phyloP scores from a whole-genome alignment of 768 basidiomycete species.

The Leccinum olivaceopallidum region DNA sequence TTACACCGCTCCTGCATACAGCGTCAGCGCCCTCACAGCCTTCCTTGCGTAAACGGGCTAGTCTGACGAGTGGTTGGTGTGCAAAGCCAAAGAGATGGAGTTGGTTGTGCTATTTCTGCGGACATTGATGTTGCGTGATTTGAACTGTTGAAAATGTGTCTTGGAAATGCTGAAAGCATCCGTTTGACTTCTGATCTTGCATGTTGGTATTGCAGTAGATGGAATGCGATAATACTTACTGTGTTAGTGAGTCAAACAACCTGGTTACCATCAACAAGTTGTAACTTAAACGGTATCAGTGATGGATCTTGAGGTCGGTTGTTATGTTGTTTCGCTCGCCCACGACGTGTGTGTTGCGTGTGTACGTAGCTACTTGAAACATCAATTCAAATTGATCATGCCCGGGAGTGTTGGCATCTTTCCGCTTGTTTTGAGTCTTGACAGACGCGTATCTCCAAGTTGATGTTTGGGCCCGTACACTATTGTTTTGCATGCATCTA shows the following conservation, averaged over 20 bases:
- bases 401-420: background rate
- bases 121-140: slow-evolving; percentile 19
- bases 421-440: background rate
- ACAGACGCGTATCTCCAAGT: background rate
- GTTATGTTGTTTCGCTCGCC: background rate
- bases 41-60: slow-evolving; percentile 5
- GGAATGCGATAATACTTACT: too few species aligned
- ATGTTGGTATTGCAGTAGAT: slow-evolving; percentile 40
- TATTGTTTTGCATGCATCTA: background rate
- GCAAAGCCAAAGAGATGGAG: background rate
- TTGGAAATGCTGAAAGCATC: slow-evolving; percentile 51
- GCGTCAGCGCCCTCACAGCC: slow-evolving; percentile 37
- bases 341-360: too few species aligned
- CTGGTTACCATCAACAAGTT: background rate
- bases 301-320: background rate
- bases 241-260: too few species aligned
- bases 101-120: background rate
- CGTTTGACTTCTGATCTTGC: slow-evolving; percentile 68
- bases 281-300: background rate
- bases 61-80: background rate
- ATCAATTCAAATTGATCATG: background rate
- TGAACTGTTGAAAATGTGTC: slow-evolving; percentile 38
- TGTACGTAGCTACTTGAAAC: background rate
- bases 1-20: slow-evolving; percentile 53
- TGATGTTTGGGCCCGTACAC: background rate